Conservation (phyloP, 2,329 filamentous ascomycete species). For the Colletotrichum scovillei region DNA sequence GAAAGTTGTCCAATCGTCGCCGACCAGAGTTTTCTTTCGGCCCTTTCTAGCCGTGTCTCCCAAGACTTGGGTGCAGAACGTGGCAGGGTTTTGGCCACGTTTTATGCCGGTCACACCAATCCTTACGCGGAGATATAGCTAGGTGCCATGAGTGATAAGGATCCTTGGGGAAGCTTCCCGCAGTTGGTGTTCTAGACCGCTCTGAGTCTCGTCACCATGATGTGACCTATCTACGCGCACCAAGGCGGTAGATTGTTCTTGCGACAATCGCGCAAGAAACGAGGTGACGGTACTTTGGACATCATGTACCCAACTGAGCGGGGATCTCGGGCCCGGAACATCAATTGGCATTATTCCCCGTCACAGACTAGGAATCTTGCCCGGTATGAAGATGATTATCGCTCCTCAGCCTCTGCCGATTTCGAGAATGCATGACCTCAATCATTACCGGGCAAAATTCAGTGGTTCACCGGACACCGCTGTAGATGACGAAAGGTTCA, state of each 20-base stretch:
- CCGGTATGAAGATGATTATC: background rate
- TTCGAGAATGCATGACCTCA: no score
- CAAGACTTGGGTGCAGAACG: background rate
- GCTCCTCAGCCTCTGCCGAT: no score
- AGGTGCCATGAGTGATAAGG: background rate
- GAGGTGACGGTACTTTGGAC: background rate
- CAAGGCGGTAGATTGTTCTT: background rate
- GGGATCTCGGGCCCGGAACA: background rate
- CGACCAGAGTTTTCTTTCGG: background rate
- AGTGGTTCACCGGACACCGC: no score
- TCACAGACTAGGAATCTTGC: background rate
- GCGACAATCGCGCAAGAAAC: background rate
- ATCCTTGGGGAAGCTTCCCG: background rate
- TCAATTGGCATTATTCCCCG: background rate
- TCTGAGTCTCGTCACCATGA: background rate
- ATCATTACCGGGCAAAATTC: no score
- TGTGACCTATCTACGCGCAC: background rate
- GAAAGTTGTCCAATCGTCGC: background rate
- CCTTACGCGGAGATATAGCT: background rate
- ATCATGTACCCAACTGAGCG: background rate
- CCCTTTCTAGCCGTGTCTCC: background rate
- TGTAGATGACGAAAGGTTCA: no score
- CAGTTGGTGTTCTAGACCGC: background rate
- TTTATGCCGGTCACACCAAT: background rate
- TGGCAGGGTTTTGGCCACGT: background rate